Conservation (phyloP, 2,329 filamentous ascomycete genomes). For the Epichloe uncinata region DNA sequence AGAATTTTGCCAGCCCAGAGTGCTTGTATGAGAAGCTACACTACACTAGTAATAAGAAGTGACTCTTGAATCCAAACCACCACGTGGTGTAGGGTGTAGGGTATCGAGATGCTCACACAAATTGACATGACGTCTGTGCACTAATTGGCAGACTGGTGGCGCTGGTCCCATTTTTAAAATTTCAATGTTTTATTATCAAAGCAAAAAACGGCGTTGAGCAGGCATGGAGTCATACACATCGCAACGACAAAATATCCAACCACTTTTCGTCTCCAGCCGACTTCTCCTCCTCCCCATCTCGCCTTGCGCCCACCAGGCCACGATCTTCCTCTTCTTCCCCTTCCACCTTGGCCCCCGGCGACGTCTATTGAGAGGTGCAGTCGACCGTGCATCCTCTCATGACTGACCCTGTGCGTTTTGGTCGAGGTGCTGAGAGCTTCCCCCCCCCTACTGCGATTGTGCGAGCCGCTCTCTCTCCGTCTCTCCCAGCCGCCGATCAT, state of each 20-base stretch:
- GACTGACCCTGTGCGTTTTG: slow-evolving; percentile 20
- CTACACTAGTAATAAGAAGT: too few relatives aligned
- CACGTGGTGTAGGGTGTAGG: too few relatives aligned
- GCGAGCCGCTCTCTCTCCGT: background rate
- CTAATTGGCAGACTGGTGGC: background rate
- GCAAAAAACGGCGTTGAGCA: background rate
- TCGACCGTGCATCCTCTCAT: slow-evolving; percentile 12
- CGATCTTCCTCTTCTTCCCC: slow-evolving; percentile 2
- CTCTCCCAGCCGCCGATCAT: background rate
- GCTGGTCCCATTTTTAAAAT: background rate
- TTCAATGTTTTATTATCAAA: too few relatives aligned
- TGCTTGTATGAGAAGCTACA: too few relatives aligned
- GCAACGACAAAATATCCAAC: too few relatives aligned
- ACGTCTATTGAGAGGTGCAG: slow-evolving; percentile 11
- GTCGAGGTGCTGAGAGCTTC: slow-evolving; percentile 17
- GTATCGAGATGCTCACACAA: too few relatives aligned
- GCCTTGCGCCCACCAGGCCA: slow-evolving; percentile 1
- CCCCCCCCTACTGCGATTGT: too few relatives aligned
- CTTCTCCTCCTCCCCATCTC: background rate
- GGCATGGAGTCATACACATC: background rate
- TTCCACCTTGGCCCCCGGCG: slow-evolving; percentile 7
- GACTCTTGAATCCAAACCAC: too few relatives aligned
- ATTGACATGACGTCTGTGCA: background rate
- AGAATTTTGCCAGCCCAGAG: too few relatives aligned
- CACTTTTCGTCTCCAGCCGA: background rate